Evolutionary conservation across 768 basidiomycete genomes (phyloP).

Genomic region (Gloeostereum incarnatum): DNA sequence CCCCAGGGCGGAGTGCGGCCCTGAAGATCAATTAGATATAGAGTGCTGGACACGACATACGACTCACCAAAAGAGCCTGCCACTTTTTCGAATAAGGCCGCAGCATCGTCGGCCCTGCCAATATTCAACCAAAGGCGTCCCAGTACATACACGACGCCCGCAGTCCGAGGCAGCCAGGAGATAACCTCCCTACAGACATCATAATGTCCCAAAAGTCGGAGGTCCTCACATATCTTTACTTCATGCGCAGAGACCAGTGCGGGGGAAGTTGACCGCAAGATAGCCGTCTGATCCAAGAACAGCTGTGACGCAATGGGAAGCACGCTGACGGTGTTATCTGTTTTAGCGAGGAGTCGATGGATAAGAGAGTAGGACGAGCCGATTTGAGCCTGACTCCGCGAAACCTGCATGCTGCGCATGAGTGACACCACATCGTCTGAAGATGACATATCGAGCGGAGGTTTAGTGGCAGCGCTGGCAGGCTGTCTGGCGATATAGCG

Average conservation of each 20-base stretch:
- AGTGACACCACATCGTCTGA: conserved; percentile 59
- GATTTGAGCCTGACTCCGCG: conserved; percentile 33
- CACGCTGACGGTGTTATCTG: conserved; percentile 29
- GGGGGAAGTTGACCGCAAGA: conserved; percentile 62
- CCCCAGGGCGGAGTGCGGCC: no score
- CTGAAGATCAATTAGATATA: conserved; percentile 14
- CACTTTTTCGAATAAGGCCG: conserved; percentile 60
- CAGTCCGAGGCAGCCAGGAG: conserved; percentile 71
- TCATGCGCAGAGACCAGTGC: conserved; percentile 61
- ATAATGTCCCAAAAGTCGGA: conserved; percentile 56
- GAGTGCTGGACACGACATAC: conserved; percentile 7
- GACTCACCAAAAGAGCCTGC: conserved; percentile 67
- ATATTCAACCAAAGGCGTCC: conserved; percentile 57
- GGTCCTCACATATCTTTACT: conserved; percentile 59
- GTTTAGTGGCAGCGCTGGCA: conserved; percentile 24
- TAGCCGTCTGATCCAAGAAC: conserved; percentile 57
- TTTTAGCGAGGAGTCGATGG: conserved; percentile 50
- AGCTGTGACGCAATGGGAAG: conserved; percentile 57
- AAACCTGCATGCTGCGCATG: conserved; percentile 70
- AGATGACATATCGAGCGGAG: conserved; percentile 15
- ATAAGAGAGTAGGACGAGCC: conserved; percentile 53
- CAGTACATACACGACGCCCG: conserved; percentile 67
- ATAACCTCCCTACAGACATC: conserved; percentile 55
- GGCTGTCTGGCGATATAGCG: conserved; percentile 54
- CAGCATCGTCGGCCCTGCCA: conserved; percentile 67